Base-by-base conservation (phyloP, 2,329 filamentous ascomycete species). In the Trichoderma asperellum region DNA sequence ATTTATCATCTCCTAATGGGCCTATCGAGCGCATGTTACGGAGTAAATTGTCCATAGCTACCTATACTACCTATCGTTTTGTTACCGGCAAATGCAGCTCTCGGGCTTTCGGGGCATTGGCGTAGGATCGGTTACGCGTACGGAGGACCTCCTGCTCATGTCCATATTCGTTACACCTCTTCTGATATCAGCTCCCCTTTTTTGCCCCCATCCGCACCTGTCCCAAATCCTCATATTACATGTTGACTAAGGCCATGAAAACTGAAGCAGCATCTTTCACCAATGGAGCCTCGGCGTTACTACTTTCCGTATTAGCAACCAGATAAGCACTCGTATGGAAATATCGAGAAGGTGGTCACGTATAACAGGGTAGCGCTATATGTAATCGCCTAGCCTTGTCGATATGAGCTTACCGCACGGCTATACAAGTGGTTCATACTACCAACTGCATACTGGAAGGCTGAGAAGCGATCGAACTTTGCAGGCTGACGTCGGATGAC, bases 401-500 rank as follows among this genome's bases (percentile, higher is more conserved):
- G 12, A 53, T 49, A 52, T 43, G 62, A 10, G 53, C 37, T 65
- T 65, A 52, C 40, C 5, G 34, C 29, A 32, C 43, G n/a, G 18
- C 14, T 40, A 24, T 18, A 47, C 43, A 1, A n/a, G n/a, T 24
- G 3, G 24, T 24, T 24, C 24, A 24, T n/a, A 21, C 18, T 8
- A 21, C 18, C 16, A 18, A 6, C 16, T 47, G 10, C 18, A 10
- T 47, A 21, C 8, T n/a, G 4, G 43, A n/a, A 47, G 43, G 43
- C 24, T 49, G 27, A 59, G 27, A 34, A 55, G 43, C 43, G 43
- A 69, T 69, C 60, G 40, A 69, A 29, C 34, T 58, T 68, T 40
- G 53, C 58, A 43, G 34, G 47, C 32, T 53, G 68, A 32, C 61
- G 60, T 65, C 61, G 68, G 55, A 69, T 69, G 60, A 59, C 60